Conservation (phyloP, 108 stramenopile species). For the Fragilariopsis cylindrus region DNA sequence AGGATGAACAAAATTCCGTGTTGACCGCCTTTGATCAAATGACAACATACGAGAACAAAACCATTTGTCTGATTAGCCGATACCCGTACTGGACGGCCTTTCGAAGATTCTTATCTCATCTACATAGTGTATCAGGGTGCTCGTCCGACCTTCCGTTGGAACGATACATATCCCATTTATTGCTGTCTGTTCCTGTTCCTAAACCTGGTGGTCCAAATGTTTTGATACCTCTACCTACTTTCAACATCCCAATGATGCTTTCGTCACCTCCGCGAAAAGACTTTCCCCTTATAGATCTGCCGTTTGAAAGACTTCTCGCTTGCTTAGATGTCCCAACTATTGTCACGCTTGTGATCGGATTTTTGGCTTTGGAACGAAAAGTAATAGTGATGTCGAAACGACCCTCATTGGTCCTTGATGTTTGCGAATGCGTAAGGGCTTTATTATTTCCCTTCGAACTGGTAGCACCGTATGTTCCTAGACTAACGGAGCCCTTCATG, state of each 20-base stretch:
- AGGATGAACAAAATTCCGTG: constrained; percentile 34
- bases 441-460: constrained; percentile 85
- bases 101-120: constrained; percentile 77
- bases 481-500: constrained; percentile 82
- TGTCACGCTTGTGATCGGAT: constrained; percentile 79
- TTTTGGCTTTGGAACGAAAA: constrained; percentile 81
- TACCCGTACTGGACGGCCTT: constrained; percentile 90
- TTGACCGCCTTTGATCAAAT: constrained; percentile 76
- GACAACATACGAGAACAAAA: constrained; percentile 86
- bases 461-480: constrained; percentile 85
- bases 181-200: constrained; percentile 77
- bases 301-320: constrained; percentile 69
- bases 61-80: constrained; percentile 79
- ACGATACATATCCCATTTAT: constrained; percentile 80
- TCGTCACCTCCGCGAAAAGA: constrained; percentile 78
- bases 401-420: constrained; percentile 78
- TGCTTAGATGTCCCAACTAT: constrained; percentile 85
- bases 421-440: constrained; percentile 79
- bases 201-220: constrained; percentile 78
- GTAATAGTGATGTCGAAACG: constrained; percentile 81
- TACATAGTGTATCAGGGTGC: constrained; percentile 75
- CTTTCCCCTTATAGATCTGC: constrained; percentile 74
- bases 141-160: constrained; percentile 78
- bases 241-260: constrained; percentile 75
- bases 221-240: constrained; percentile 75